phyloP scores from a whole-genome alignment of 2,329 filamentous ascomycete genomes.

The Berkeleyomyces basicola region DNA sequence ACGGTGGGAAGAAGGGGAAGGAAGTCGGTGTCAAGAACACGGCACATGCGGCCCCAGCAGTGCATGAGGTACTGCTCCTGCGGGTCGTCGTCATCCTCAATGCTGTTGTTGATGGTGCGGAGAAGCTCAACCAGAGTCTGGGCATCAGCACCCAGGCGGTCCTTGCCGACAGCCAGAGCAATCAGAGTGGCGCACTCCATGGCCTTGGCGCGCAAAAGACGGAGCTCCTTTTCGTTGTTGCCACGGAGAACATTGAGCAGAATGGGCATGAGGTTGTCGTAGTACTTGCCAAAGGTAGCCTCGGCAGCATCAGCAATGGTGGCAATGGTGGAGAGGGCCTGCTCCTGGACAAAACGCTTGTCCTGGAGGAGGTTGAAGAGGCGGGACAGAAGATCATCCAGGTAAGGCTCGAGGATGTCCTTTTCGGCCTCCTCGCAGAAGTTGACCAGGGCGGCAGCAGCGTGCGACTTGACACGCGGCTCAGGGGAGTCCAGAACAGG shows the following conservation, averaged over 20 bases:
- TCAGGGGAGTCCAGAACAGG: constrained; percentile 81
- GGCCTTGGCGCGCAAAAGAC: constrained; percentile 81
- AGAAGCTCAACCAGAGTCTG: constrained; percentile 75
- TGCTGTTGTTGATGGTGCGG: constrained; percentile 69
- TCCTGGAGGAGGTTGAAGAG: constrained; percentile 77
- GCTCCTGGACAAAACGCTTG: constrained; percentile 94
- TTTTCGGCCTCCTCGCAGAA: constrained; percentile 98
- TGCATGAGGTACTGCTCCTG: constrained; percentile 95
- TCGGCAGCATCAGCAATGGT: constrained; percentile 98
- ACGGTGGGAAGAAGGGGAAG: constrained; percentile 82
- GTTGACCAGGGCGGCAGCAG: constrained; percentile 93
- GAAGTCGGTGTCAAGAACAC: constrained; percentile 80
- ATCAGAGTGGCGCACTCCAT: constrained; percentile 99
- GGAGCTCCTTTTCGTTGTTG: constrained; percentile 85
- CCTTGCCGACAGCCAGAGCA: constrained; percentile 83
- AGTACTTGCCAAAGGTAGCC: constrained; percentile 86
- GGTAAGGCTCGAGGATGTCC: constrained; percentile 75
- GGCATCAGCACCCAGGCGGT: constrained; percentile 76
- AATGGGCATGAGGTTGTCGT: constrained; percentile 87
- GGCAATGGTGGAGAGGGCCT: constrained; percentile 91
- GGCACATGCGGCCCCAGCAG: constrained; percentile 98
- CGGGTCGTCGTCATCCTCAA: constrained; percentile 82
- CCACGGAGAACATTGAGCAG: constrained; percentile 77
- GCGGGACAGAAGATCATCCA: constrained; percentile 71
- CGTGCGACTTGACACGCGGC: constrained; percentile 88